These are phyloP conservation scores for Taiwanofungus camphoratus DNA, from an alignment of 1,284 basidiomycete species.

Conservation along the genomic window DNA sequence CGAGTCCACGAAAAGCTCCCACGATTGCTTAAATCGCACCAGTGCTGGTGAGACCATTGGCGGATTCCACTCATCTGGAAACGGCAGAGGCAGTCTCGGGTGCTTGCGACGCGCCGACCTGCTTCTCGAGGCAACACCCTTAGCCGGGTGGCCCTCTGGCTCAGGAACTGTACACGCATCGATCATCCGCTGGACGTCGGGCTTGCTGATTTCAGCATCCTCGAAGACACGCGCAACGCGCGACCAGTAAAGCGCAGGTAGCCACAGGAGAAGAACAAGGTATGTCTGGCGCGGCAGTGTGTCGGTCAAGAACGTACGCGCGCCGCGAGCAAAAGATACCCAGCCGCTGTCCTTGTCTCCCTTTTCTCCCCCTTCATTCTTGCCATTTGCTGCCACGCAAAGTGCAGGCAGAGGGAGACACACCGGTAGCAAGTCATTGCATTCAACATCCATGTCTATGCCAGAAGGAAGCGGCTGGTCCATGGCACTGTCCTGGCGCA, in stretches of 20 bases:
- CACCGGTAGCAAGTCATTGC: conserved; percentile 11
- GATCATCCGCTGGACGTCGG: conserved; percentile 67
- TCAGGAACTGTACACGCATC: conserved; percentile 31
- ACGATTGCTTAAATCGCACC: conserved; percentile 61
- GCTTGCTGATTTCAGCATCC: conserved; percentile 67
- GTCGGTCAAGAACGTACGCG: conserved; percentile 36
- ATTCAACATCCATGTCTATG: conserved; percentile 10
- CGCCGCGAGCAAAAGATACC: conserved; percentile 10
- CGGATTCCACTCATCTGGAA: conserved; percentile 60
- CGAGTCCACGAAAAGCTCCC: conserved; percentile 68
- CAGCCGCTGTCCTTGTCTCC: conserved; percentile 6
- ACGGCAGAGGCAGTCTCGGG: conserved; percentile 34
- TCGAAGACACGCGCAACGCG: conserved; percentile 67
- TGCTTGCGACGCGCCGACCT: conserved; percentile 8
- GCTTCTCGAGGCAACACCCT: conserved; percentile 12
- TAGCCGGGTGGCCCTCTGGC: conserved; percentile 9
- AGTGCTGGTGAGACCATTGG: conserved; percentile 54
- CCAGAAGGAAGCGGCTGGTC: conserved; percentile 5
- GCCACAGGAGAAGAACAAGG: conserved; percentile 56
- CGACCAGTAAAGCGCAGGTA: conserved; percentile 70
- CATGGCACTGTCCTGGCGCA: conserved; percentile 10
- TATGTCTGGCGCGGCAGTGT: conserved; percentile 57
- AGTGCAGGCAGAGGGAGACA: conserved; percentile 17
- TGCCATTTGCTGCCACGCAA: conserved; percentile 1
- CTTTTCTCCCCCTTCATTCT: conserved; percentile 4